Evolutionary conservation across 108 stramenopile species (phyloP).

Genomic region (Heterococcus sp.): DNA sequence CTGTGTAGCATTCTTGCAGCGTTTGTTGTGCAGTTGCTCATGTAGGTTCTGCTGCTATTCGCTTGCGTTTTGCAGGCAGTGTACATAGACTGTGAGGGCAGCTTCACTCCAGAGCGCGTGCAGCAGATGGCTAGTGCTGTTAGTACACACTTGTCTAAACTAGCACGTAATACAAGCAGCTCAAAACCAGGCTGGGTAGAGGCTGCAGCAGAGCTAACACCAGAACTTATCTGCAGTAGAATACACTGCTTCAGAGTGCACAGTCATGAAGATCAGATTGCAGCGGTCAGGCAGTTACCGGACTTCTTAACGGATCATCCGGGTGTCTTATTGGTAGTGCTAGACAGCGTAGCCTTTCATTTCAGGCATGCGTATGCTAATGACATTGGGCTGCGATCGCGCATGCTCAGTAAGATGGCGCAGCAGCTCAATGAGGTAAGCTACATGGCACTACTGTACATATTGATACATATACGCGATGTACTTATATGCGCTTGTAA

Average conservation of each 20-base stretch:
- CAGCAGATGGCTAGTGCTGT: constrained; percentile 71
- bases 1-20: too few species aligned
- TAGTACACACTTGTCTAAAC: constrained; percentile 58
- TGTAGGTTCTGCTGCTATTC: too few species aligned
- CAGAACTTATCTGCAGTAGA: constrained; percentile 65
- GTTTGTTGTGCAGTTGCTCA: too few species aligned
- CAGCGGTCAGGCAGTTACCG: constrained; percentile 63
- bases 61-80: too few species aligned
- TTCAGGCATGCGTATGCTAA: constrained; percentile 62
- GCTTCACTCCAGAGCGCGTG: constrained; percentile 74
- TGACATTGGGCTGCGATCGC: constrained; percentile 64
- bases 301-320: constrained; percentile 8
- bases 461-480: too few species aligned
- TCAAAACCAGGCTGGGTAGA: neutral
- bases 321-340: constrained; percentile 68
- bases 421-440: constrained; percentile 63
- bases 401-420: constrained; percentile 65
- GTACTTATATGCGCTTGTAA: neutral
- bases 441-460: constrained; percentile 8
- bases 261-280: constrained; percentile 74
- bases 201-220: neutral
- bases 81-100: constrained; percentile 85
- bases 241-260: constrained; percentile 89
- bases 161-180: constrained; percentile 34
- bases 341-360: constrained; percentile 93